These are phyloP conservation scores for Phyllosticta paracitricarpa DNA, from an alignment of 2,329 filamentous ascomycete genomes.

Conservation along the genomic window DNA sequence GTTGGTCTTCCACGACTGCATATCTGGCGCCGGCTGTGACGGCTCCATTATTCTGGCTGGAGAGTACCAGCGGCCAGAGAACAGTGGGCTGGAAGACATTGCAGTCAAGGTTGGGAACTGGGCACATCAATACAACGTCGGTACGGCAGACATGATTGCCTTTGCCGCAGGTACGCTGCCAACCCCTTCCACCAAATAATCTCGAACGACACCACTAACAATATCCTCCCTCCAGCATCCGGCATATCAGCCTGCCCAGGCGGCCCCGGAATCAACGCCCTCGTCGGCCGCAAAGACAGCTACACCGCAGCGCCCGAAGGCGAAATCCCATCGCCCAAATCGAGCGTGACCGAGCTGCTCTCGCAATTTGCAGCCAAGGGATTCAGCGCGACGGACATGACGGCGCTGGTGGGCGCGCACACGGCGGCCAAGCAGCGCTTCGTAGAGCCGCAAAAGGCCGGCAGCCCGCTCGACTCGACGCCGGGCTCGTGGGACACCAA, in stretches of 20 bases:
- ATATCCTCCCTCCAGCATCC: constrained; percentile 22
- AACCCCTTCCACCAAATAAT: constrained; percentile 1
- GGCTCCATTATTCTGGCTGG: constrained; percentile 31
- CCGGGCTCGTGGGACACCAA: constrained; percentile 41
- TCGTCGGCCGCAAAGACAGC: constrained; percentile 40
- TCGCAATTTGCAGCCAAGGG: constrained; percentile 42
- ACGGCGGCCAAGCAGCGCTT: constrained; percentile 39
- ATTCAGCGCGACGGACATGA: constrained; percentile 40
- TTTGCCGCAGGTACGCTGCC: constrained; percentile 28
- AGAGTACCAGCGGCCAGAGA: constrained; percentile 27
- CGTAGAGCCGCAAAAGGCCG: constrained; percentile 30
- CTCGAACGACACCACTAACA: not conserved
- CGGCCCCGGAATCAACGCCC: constrained; percentile 42
- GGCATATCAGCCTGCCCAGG: constrained; percentile 42
- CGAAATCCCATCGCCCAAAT: constrained; percentile 36
- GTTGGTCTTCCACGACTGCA: constrained; percentile 25
- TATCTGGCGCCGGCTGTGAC: constrained; percentile 28
- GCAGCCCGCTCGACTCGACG: constrained; percentile 38
- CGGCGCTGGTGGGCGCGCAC: constrained; percentile 47
- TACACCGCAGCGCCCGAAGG: constrained; percentile 31
- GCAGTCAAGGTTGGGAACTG: constrained; percentile 29
- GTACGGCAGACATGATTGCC: constrained; percentile 46
- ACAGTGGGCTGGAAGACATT: constrained; percentile 39
- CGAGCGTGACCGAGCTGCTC: constrained; percentile 34
- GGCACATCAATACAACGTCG: constrained; percentile 34